Evolutionary conservation across 176 grass and related monocot genomes (phyloP), one percentile per base, ranked within the genome.

Genomic region (Cenchrus fungigraminus): DNA sequence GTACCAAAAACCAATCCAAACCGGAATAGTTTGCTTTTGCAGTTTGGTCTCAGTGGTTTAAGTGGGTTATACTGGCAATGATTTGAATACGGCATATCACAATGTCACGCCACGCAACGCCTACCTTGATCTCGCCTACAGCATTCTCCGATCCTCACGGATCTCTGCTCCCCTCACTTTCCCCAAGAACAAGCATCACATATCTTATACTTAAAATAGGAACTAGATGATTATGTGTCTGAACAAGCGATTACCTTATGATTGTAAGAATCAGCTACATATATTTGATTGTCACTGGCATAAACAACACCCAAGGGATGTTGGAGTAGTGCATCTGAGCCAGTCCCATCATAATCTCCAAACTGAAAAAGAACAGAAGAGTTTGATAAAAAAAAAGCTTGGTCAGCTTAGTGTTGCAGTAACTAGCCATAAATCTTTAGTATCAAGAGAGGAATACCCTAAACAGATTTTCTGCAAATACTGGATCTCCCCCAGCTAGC

Each of bases 251-350:
- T 54, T 94, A 98, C 96, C 96, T 98, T 95, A 89, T 98, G 96
- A 77, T 98, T 98, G 66, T 98, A 98, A 58, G 96, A 95, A 91
- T 98, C 96, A 53, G 96, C 91, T 83, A 98, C 37, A 80, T 98
- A 98, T 83, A 98, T 87, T 88, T 95, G 73, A 81, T 91, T 93
- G 78, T 95, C 88, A 76, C 82, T 94, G 79, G 89, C 89, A 77
- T 79, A 95, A 79, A 84, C 69, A 72, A 95, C 78, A 79, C 96
- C 96, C 79, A 98, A 91, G 28, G 96, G 91, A 85, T 98, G 96
- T 79, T 95, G 96, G 46, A 98, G 84, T 56, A 95, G 93, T 63
- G 71, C 96, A 90, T 92, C 88, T 68, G 88, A 89, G 73, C 96
- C 91, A 86, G 77, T 79, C 62, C 91, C 93, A 88, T 98, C 93